Percentiles rank a stretch among this genome's conserved stretches.
phyloP scores from a whole-genome alignment of 2,329 filamentous ascomycete species.

The Fusarium sp. region DNA sequence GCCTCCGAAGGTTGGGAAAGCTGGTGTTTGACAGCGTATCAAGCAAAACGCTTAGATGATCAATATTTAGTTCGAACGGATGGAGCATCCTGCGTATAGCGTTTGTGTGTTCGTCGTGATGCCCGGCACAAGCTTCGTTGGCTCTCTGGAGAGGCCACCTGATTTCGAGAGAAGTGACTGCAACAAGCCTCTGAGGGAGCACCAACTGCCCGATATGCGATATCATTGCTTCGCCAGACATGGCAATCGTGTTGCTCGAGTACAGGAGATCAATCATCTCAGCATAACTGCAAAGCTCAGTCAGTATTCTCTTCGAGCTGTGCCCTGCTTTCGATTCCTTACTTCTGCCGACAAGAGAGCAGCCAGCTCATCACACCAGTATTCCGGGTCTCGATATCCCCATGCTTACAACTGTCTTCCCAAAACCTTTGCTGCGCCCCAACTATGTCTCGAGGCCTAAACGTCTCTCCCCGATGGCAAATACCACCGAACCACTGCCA shows the following conservation, averaged over 20 bases:
- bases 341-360: slow-evolving; percentile 17
- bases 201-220: neutral
- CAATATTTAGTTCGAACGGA: neutral
- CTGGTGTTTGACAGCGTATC: neutral
- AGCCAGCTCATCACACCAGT: neutral
- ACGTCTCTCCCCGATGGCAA: neutral
- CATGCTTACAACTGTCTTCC: neutral
- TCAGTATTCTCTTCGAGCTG: neutral
- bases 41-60: neutral
- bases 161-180: neutral
- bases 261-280: slow-evolving; percentile 3
- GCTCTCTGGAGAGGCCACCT: neutral
- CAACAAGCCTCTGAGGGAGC: neutral
- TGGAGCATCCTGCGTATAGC: neutral
- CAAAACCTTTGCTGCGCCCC: neutral
- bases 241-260: neutral
- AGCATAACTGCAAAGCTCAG: neutral
- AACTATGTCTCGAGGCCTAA: neutral
- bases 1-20: neutral
- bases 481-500: neutral
- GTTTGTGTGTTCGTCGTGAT: neutral
- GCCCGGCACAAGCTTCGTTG: neutral
- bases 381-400: rapidly evolving
- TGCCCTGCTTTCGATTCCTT: neutral
- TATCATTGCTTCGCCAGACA: neutral